Evolutionary conservation across 2,329 filamentous ascomycete species (phyloP), one percentile per base, ranked within the genome.

Genomic region (Fusarium lateritium): DNA sequence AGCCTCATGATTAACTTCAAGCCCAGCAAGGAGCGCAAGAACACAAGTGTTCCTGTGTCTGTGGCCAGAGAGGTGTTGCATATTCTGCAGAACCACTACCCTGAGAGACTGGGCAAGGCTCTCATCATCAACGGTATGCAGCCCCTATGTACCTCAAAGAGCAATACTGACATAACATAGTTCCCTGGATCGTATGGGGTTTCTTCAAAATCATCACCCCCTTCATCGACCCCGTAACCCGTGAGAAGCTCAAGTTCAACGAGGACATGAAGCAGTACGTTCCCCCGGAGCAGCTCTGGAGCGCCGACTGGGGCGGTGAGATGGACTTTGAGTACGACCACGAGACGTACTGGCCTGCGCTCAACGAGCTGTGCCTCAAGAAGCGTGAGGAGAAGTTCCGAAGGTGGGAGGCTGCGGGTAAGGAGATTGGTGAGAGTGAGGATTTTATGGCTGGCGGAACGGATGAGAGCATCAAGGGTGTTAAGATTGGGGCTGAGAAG

Each of bases 201-300:
- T 99, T 99, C 86, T 97, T 98, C 86, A 98, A 97, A 81, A 84
- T 98, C 74, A 94, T 99, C 81, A 94, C 90, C 6, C 94, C 95
- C 39, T 98, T 99, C 81, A 97, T 99, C 81, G 96, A 99, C 80
- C 96, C 96, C 9, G 83, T 94, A 74, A 99, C 96, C 11, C 90
- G 92, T 61, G 90, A 96, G 76, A 99, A 99, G 85, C 90, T 99
- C 83, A 97, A 96, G 83, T 98, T 97, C 86, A 98, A 98, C 84
- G 94, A 97, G 79, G 92, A 97, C 77, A 90, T 97, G 83, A 86
- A 86, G 72, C 84, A 92, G 71, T 94, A 94, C 78, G 91, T 99
- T 21, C 94, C 94, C 7, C 81, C 89, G 9, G 85, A 91, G 74
- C 95, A 98, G 78, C 88, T 99, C 54, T 92, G 94, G 90, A 91